Evolutionary conservation across 2,329 filamentous ascomycete genomes (phyloP).

Genomic region (Coniochaeta sp.): DNA sequence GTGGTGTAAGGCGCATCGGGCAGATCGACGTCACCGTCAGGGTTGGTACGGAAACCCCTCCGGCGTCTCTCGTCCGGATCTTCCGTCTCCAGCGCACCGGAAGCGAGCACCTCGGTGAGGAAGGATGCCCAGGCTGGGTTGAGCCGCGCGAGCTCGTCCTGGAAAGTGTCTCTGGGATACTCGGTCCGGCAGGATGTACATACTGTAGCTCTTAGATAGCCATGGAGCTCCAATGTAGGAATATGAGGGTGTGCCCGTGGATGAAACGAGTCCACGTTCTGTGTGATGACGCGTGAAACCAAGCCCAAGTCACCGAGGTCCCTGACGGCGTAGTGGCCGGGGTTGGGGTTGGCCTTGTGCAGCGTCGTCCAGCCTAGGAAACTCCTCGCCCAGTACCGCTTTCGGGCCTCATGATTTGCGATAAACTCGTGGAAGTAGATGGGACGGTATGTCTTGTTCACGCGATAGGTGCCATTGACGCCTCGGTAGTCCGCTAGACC

Average conservation of each 20-base stretch:
- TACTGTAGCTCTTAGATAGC: slow-evolving; percentile 74
- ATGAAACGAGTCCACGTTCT: slow-evolving; percentile 97
- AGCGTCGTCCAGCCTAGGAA: slow-evolving; percentile 89
- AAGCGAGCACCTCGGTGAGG: slow-evolving; percentile 61
- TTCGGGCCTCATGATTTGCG: slow-evolving; percentile 71
- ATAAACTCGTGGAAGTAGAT: slow-evolving; percentile 93
- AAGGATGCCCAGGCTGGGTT: slow-evolving; percentile 85
- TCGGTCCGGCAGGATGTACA: slow-evolving; percentile 74
- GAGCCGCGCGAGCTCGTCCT: slow-evolving; percentile 64
- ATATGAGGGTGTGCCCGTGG: slow-evolving; percentile 65
- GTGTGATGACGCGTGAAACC: slow-evolving; percentile 74
- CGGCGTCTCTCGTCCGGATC: slow-evolving; percentile 62
- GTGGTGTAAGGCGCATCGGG: slow-evolving; percentile 81
- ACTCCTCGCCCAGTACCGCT: slow-evolving; percentile 92
- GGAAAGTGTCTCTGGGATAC: slow-evolving; percentile 66
- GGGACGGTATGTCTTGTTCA: slow-evolving; percentile 84
- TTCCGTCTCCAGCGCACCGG: slow-evolving; percentile 71
- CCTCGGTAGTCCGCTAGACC: slow-evolving; percentile 92
- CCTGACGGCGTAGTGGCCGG: slow-evolving; percentile 69
- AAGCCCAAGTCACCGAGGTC: slow-evolving; percentile 66
- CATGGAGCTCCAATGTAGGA: slow-evolving; percentile 80
- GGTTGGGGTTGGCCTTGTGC: slow-evolving; percentile 71
- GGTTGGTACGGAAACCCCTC: slow-evolving; percentile 74
- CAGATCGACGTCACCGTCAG: slow-evolving; percentile 90
- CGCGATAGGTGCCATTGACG: slow-evolving; percentile 80